phyloP scores from a whole-genome alignment of 768 basidiomycete genomes.

The Amanita exitialis region DNA sequence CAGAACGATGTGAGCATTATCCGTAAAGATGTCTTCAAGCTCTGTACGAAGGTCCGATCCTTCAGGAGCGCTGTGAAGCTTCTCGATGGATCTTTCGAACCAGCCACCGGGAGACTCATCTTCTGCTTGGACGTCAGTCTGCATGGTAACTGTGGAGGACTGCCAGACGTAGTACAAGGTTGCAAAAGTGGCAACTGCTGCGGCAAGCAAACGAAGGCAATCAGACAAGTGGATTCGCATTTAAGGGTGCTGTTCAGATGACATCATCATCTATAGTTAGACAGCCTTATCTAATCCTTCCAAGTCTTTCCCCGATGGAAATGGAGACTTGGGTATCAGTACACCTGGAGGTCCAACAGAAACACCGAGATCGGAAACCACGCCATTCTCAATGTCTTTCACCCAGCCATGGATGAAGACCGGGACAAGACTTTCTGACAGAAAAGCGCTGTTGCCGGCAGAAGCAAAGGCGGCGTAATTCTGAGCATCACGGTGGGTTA shows the following conservation, averaged over 20 bases:
- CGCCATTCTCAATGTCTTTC: slow-evolving; percentile 16
- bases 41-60: background rate
- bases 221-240: background rate
- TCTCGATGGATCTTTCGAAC: background rate
- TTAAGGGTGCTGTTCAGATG: background rate
- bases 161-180: background rate
- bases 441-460: background rate
- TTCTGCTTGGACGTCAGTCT: too few species aligned
- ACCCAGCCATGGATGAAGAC: slow-evolving; percentile 18
- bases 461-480: background rate
- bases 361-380: slow-evolving; percentile 14
- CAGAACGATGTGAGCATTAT: background rate
- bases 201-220: background rate
- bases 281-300: background rate
- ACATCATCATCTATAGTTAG: background rate
- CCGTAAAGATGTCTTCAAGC: background rate
- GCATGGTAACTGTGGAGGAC: background rate
- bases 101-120: background rate
- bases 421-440: background rate
- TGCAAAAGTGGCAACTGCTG: background rate
- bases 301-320: too few species aligned
- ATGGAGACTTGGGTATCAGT: slow-evolving; percentile 11
- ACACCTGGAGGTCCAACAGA: slow-evolving; percentile 14
- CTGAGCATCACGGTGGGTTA: background rate
- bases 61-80: background rate